These are phyloP conservation scores for Fusarium sp. DNA, from an alignment of 2,329 filamentous ascomycete species.

Conservation along the genomic window DNA sequence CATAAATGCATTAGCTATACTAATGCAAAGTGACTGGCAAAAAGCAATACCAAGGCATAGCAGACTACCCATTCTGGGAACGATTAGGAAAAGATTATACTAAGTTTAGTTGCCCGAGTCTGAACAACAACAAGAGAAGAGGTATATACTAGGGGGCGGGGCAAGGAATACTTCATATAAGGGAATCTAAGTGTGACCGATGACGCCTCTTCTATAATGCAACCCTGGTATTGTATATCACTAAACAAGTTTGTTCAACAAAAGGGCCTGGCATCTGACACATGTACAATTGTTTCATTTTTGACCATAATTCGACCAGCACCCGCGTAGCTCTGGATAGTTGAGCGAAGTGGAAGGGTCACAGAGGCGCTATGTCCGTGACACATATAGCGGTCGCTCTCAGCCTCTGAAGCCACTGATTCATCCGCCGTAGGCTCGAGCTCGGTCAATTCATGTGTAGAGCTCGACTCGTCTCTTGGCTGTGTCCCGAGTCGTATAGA, in stretches of 20 bases:
- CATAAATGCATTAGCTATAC: too few species aligned
- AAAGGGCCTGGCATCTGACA: neutral
- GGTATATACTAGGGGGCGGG: too few species aligned
- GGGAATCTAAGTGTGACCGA: too few species aligned
- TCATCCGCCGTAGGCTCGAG: neutral
- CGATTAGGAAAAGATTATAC: too few species aligned
- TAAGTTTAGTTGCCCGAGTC: too few species aligned
- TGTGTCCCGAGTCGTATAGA: slow-evolving; percentile 31
- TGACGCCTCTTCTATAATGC: too few species aligned
- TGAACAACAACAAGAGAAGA: too few species aligned
- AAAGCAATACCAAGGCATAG: too few species aligned
- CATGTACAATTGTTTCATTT: slow-evolving; percentile 35
- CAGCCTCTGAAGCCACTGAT: slow-evolving; percentile 26
- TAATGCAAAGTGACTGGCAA: too few species aligned
- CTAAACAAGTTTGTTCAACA: neutral
- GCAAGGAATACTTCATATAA: neutral
- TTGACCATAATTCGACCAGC: slow-evolving; percentile 36
- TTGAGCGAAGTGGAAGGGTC: neutral
- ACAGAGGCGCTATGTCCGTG: slow-evolving; percentile 20
- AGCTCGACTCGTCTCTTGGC: slow-evolving; percentile 30
- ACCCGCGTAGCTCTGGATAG: neutral
- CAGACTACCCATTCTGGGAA: too few species aligned
- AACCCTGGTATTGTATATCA: neutral
- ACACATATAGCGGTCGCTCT: slow-evolving; percentile 12
- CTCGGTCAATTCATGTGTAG: slow-evolving; percentile 38